Evolutionary conservation across 306 rosid genomes (phyloP), one percentile per base, ranked within the genome.

Genomic region (Vigna radiata): DNA sequence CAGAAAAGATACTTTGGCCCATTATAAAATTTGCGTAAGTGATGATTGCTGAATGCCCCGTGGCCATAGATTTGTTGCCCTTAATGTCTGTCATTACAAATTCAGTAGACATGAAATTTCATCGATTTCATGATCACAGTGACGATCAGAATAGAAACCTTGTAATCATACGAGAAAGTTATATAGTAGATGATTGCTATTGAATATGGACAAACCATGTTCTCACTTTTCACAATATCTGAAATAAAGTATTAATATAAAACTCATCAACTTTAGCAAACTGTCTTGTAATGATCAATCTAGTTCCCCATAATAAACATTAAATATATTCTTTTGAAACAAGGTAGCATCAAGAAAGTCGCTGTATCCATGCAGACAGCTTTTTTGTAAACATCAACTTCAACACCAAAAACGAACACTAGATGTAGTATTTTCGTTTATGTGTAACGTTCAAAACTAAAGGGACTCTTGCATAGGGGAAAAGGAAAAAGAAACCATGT

Each of bases 231-330:
- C 55, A 50, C 48, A 39, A 72, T 70, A 17, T 18, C 14, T 6
- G 73, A 23, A 36, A 23, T 6, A 37, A 65, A 12, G 17, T 19
- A 65, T 3, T n/a, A 2, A 52, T 25, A 53, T 29, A 54, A 55
- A 50, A 70, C 50, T 18, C 23, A 7, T 53, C 18, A 19, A 33
- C 61, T 44, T 82, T 11, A 52, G 36, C 47, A 4, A 18, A 67
- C 19, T 67, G 37, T 67, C 72, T 67, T 67, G 36, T 67, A 67
- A 67, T 13, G 41, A 18, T 23, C 39, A 66, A 41, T 76, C n/a
- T 65, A 65, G 17, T 65, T 65, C 33, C 81, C 56, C 1, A 41
- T 16, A 55, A 77, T 37, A 48, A 21, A 54, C 33, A 43, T 31
- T 18, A 54, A 54, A 55, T 56, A n/a, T 33, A 6, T 36, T 61